Evolutionary conservation across 345 rosid genomes (phyloP), one percentile per base, ranked within the genome.

Genomic region (Eucalyptus pauciflora): DNA sequence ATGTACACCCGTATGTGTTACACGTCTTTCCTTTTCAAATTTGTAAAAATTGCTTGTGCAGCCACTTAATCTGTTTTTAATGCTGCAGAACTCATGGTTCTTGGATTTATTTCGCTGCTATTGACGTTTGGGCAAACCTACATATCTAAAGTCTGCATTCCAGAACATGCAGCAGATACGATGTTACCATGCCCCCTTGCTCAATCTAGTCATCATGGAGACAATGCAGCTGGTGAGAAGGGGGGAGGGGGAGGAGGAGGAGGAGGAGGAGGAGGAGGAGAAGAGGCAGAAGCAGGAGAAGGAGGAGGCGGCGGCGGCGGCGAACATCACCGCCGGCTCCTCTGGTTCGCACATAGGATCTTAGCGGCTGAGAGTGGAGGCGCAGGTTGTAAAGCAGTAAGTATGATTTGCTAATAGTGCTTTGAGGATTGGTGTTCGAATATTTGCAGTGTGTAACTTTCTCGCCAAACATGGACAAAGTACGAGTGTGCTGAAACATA

Each of bases 101-200:
- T 98, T 89, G 99, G 99, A 86, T 98, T 98, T 92, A 97, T 98
- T 85, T 98, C 99, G 69, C 91, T 98, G 87, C 76, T 95, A 62
- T 89, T 97, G 90, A 95, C 99, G 85, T 96, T 98, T 87, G 95
- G 97, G 46, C 99, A 98, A 94, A 92, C 46, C 90, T 98, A 94
- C 95, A 95, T 98, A 6, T 51, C 98, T 27, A 86, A 37, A 48
- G 90, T 97, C n/a, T 98, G 99, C 88, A 94, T 98, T 33, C 93
- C 96, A 16, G 48, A 90, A 16, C 86, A 8, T 60, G 85, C 92
- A 31, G 98, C 97, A 6, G 86, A 94, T 49, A 95, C 97, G 17
- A 98, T 98, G 99, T 92, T 96, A 31, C 98, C 97, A 2, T 97
- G 99, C 90, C 94, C 93, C 46, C 92, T 88, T n/a, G 85, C 83